phyloP scores from a whole-genome alignment of 1,284 basidiomycete species.

The Trichosporon inkin region DNA sequence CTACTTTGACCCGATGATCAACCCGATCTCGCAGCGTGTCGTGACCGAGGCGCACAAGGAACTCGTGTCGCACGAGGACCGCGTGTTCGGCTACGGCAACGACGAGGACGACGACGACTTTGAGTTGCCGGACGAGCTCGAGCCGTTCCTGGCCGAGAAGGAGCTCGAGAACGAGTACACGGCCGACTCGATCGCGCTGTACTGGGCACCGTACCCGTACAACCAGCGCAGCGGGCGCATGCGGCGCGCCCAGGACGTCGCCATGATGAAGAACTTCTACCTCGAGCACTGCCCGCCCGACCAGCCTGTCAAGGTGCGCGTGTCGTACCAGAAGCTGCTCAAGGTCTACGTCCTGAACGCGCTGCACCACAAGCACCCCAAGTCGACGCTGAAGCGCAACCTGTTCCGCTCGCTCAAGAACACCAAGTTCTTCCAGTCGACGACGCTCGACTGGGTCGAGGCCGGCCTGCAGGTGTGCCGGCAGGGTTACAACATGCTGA shows the following conservation, averaged over 20 bases:
- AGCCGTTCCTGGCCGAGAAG: conserved; percentile 77
- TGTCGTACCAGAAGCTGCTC: conserved; percentile 97
- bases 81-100: conserved; percentile 75
- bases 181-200: conserved; percentile 93
- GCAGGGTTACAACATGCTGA: conserved; percentile 99
- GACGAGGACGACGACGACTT: conserved; percentile 77
- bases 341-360: conserved; percentile 96
- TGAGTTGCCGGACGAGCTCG: conserved; percentile 72
- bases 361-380: conserved; percentile 80
- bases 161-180: conserved; percentile 86
- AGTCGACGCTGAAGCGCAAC: conserved; percentile 97
- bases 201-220: conserved; percentile 98
- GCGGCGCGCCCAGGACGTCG: conserved; percentile 89
- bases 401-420: conserved; percentile 92
- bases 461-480: conserved; percentile 96
- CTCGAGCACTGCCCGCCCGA: conserved; percentile 96
- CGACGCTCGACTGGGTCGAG: conserved; percentile 97
- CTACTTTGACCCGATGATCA: conserved; percentile 98
- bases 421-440: conserved; percentile 99
- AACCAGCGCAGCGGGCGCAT: conserved; percentile 86
- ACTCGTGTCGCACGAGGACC: conserved; percentile 82
- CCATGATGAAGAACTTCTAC: conserved; percentile 96
- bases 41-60: conserved; percentile 75
- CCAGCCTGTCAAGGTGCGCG: conserved; percentile 95
- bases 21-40: conserved; percentile 86